Base-by-base conservation (phyloP, 2,329 filamentous ascomycete genomes). In the Hypoxylon sp. region DNA sequence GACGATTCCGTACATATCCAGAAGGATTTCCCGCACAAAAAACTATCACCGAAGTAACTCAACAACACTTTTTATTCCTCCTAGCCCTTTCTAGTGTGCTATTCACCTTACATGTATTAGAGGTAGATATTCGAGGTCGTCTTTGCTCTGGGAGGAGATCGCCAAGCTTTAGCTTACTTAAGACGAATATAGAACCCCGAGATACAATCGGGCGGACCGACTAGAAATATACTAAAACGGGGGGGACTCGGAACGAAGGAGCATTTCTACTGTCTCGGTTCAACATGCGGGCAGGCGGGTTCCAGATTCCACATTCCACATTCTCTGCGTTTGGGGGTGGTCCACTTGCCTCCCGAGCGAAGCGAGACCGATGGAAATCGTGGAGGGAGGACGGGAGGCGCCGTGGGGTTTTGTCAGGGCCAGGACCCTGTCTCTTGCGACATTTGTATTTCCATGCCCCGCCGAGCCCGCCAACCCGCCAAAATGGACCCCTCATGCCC, bases 331-430 rank as follows among this genome's bases (percentile, higher is more conserved):
- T 54, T 56, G 37, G 55, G 35, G 44, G 13, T 10, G 56, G 35
- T 68, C 68, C 68, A 63, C 65, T 63, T 62, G 42, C 47, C 29
- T 62, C 61, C 65, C 61, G 24, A 27, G 24, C 61, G 58, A 53
- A 27, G 24, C 61, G 58, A 53, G 54, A 65, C 58, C 35, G 44
- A 53, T 32, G 44, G 35, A 60, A 52, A 47, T 62, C 64, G 19
- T 60, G 56, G 57, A 65, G 60, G 35, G 35, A 56, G 53, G 35
- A 59, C 68, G 67, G 67, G 66, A 65, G 57, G 57, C 67, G 67
- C 54, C 57, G 59, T 37, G 50, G 65, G 56, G 59, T 35, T 53
- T 44, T 32, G 48, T 59, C 11, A 55, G 44, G 24, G 15, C 44
- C 50, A 60, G 50, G 56, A 19, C 55, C 46, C 35, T 27, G 62